These are phyloP conservation scores for Akanthomyces uredinophilus DNA, from an alignment of 2,329 filamentous ascomycete species.

Conservation along the genomic window DNA sequence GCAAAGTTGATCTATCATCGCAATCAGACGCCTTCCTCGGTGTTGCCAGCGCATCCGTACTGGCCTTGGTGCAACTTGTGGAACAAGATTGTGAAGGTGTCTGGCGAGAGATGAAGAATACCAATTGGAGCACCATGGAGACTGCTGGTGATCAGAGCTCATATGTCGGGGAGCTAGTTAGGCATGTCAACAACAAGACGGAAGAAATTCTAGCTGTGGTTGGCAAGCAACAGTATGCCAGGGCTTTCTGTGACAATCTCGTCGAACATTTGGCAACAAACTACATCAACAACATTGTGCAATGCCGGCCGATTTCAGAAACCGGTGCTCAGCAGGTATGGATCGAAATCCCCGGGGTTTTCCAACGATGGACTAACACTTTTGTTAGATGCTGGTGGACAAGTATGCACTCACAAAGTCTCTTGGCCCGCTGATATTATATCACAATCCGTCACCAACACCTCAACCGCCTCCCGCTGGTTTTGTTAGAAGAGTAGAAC, in stretches of 20 bases:
- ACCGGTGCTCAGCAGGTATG: conserved; percentile 84
- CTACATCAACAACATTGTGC: conserved; percentile 79
- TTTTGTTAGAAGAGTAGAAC: conserved; percentile 82
- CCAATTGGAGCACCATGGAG: conserved; percentile 90
- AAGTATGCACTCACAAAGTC: conserved; percentile 84
- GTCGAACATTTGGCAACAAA: conserved; percentile 77
- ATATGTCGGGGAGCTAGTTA: conserved; percentile 79
- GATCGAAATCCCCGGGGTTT: neutral
- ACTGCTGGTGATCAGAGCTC: conserved; percentile 89
- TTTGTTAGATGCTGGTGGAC: conserved; percentile 79
- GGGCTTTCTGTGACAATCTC: conserved; percentile 93
- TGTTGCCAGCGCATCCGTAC: conserved; percentile 81
- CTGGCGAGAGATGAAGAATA: conserved; percentile 97
- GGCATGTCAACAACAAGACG: conserved; percentile 64
- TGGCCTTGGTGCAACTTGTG: conserved; percentile 77
- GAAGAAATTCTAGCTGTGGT: conserved; percentile 71
- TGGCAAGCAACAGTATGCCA: conserved; percentile 86
- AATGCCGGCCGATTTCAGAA: conserved; percentile 86
- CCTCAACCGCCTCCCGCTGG: conserved; percentile 44
- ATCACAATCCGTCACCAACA: conserved; percentile 46
- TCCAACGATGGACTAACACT: conserved; percentile 20
- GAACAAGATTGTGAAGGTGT: conserved; percentile 77
- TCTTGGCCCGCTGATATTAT: conserved; percentile 64
- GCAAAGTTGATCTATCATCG: conserved; percentile 79
- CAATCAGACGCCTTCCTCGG: conserved; percentile 95